Evolutionary conservation across 2,329 filamentous ascomycete species (phyloP).

Genomic region (Fusarium redolens): DNA sequence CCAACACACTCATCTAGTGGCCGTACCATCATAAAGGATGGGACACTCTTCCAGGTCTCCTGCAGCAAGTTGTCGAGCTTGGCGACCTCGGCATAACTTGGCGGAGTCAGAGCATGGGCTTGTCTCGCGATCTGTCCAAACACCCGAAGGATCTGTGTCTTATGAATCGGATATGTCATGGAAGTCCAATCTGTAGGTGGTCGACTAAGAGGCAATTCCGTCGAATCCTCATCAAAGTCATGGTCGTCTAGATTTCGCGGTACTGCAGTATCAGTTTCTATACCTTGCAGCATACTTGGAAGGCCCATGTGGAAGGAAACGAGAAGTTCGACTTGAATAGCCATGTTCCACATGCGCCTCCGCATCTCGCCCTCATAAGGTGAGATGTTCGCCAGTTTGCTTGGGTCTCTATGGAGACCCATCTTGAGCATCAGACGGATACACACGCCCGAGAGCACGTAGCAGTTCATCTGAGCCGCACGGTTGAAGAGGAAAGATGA

Average conservation of each 20-base stretch:
- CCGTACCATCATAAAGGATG: constrained; percentile 60
- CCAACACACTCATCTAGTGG: constrained; percentile 62
- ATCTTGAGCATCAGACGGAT: constrained; percentile 68
- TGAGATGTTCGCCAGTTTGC: constrained; percentile 61
- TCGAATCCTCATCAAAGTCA: constrained; percentile 69
- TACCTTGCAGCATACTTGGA: constrained; percentile 72
- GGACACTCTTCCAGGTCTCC: constrained; percentile 58
- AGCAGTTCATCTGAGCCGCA: constrained; percentile 64
- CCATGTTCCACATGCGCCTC: constrained; percentile 64
- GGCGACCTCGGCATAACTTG: constrained; percentile 62
- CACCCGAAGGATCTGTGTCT: constrained; percentile 59
- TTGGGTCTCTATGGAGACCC: constrained; percentile 68
- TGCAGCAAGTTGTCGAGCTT: constrained; percentile 59
- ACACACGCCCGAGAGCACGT: constrained; percentile 61
- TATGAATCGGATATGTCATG: constrained; percentile 66
- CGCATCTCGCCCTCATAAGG: constrained; percentile 67
- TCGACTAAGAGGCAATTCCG: constrained; percentile 65
- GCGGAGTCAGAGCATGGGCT: constrained; percentile 60
- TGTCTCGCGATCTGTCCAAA: constrained; percentile 63
- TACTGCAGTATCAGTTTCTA: constrained; percentile 71
- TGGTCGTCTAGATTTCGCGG: constrained; percentile 73
- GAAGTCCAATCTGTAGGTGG: constrained; percentile 70
- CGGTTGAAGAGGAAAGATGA: constrained; percentile 64
- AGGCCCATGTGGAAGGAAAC: constrained; percentile 76
- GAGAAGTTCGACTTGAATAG: constrained; percentile 69